Base-by-base conservation (phyloP, 441 rosid genomes). In the Aleurites moluccanus region DNA sequence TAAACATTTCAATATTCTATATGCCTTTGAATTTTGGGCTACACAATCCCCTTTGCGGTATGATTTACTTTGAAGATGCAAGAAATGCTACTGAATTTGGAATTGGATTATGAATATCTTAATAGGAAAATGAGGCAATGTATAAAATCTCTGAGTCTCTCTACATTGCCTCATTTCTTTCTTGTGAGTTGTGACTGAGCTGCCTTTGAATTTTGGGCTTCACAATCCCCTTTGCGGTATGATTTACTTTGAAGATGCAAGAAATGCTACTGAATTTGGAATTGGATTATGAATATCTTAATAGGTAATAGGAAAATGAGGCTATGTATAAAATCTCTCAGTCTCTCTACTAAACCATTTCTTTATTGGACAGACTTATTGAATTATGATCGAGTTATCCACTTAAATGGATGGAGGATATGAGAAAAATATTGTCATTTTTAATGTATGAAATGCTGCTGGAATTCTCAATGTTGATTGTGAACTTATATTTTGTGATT, bases 231-330 rank as follows among this genome's bases (percentile, higher is more conserved):
- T 49, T 10, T 2, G 25, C 38, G 6, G 27, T 3, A 9, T 44
- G 66, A 3, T 71, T 47, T 21, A 40, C 50, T 35, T 38, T 23
- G 20, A 52, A 49, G 33, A 30, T 69, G 40, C 44, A 1, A 23
- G 63, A 52, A 20, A 55, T 69, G 49, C 73, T 55, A 55, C 64
- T 68, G 18, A 35, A 23, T 59, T 8, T 69, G 47, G 21, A 55
- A 27, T 71, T 71, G n/a, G 52, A 40, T 25, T 60, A 59, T 60
- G 57, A 59, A 25, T 42, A 27, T 44, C 33, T 38, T 70, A 10
- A 42, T 55, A n/a, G n/a, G n/a, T n/a, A n/a, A n/a, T n/a, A 2
- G 13, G 14, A 28, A 67, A 56, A 21, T 38, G 47, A 25, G 38
- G 40, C 38, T 16, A n/a, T 25, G 40, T 57, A 15, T 28, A 72